Evolutionary conservation across 139 green algal genomes (phyloP).

Genomic region (Coelastrella sp.): DNA sequence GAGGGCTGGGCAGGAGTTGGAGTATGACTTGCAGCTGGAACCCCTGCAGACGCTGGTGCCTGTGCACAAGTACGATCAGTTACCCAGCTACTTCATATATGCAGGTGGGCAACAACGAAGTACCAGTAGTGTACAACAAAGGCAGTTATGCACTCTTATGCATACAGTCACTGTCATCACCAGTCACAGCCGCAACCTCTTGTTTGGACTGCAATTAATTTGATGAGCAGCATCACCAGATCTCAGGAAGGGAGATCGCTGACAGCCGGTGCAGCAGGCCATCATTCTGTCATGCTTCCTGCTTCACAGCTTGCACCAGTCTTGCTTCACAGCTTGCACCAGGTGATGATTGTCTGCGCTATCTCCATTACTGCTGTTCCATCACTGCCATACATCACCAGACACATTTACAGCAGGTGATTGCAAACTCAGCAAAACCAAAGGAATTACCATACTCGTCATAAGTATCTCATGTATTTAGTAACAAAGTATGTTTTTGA

Average conservation of each 20-base stretch:
- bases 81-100: conserved; percentile 73
- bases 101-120: conserved; percentile 39
- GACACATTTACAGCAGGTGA: too few relatives aligned
- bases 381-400: too few relatives aligned
- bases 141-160: neutral
- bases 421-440: neutral
- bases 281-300: too few relatives aligned
- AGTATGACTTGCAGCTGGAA: conserved; percentile 60
- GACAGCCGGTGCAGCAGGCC: too few relatives aligned
- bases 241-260: too few relatives aligned
- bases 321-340: too few relatives aligned
- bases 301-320: too few relatives aligned
- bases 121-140: neutral
- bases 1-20: conserved; percentile 49
- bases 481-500: neutral
- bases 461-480: neutral
- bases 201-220: neutral
- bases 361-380: too few relatives aligned
- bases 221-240: too few relatives aligned
- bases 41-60: conserved; percentile 73
- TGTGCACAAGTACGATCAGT: conserved; percentile 73
- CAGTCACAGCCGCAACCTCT: too few relatives aligned
- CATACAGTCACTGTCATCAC: too few relatives aligned
- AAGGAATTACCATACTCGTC: neutral
- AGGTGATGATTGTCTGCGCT: too few relatives aligned